Base-by-base conservation (phyloP, 805 yeast genomes). In the Candida caryicola region DNA sequence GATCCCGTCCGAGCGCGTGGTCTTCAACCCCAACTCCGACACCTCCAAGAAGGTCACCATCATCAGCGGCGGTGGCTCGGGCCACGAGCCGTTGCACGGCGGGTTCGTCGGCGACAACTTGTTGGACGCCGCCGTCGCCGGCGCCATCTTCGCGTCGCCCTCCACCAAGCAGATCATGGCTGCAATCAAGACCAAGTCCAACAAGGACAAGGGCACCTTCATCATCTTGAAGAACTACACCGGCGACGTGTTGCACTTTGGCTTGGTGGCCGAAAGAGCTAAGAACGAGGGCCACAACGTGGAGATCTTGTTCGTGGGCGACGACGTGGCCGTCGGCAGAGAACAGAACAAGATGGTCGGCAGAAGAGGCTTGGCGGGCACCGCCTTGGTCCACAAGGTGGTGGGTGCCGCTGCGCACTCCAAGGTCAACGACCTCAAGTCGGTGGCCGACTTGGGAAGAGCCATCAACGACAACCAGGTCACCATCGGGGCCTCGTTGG, bases 81-180 rank as follows among this genome's bases (percentile, higher is more conserved):
- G 98, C 33, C 98, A 90, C 56, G 98, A 90, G 62, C 97, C 97
- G 17, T 72, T 89, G 3, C 97, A 91, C 54, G 90, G 86, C 6
- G 97, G 96, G 0, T 90, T 80, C 58, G 89, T 90, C 16, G 97
- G 97, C 9, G 72, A 78, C 10, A 95, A 95, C 34, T 65, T 84
- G 49, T 61, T 90, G 29, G 87, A 85, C 48, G 95, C 82, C 29
- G 97, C 96, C 0, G 95, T 90, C 4, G 79, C 89, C 37, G 98
- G 98, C 26, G 79, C 82, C 37, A 74, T 87, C n/a, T 90, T 90
- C 67, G 96, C 97, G 0, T 87, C 96, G 10, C 98, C 98, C 3
- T 78, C 89, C n/a, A 87, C 96, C 1, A 85, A 81, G 52, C 98
- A 90, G 62, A 85, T 90, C 49, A 68, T 69, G 57, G 76, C 85